Percentiles rank a stretch among this genome's conserved stretches.
Evolutionary conservation across 2,329 filamentous ascomycete genomes (phyloP).

Genomic region (Xylaria sp.): DNA sequence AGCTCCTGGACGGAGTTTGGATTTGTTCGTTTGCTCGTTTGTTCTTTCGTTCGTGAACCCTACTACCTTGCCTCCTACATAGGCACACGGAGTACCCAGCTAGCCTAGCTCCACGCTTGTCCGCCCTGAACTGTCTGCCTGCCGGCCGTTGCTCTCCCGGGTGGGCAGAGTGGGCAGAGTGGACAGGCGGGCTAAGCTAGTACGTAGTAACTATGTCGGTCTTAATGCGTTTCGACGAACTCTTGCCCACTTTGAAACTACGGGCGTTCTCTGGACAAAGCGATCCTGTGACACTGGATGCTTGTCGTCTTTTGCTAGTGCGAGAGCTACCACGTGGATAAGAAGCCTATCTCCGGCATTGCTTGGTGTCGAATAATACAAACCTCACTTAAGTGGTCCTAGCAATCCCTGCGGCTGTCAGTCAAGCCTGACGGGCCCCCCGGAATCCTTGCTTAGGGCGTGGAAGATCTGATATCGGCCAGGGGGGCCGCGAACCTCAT

Average conservation of each 20-base stretch:
- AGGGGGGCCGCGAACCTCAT: constrained; percentile 13
- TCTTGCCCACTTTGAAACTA: neutral
- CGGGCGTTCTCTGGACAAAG: neutral
- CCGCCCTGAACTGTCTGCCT: too few species aligned
- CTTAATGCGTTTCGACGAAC: too few species aligned
- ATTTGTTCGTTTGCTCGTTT: neutral
- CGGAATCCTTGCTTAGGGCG: constrained; percentile 17
- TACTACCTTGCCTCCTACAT: too few species aligned
- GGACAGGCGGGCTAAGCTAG: too few species aligned
- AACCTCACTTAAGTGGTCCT: too few species aligned
- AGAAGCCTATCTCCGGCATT: neutral
- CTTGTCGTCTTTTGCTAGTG: neutral
- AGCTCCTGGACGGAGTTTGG: neutral
- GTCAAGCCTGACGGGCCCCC: constrained; percentile 23
- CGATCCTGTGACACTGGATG: too few species aligned
- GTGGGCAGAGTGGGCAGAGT: too few species aligned
- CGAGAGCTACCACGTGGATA: neutral
- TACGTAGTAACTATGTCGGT: too few species aligned
- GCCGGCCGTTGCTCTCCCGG: too few species aligned
- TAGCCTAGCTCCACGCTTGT: too few species aligned
- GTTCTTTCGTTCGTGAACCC: neutral
- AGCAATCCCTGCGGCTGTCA: constrained; percentile 24
- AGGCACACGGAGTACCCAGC: too few species aligned
- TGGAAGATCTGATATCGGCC: constrained; percentile 28
- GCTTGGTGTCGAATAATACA: neutral